Percentiles rank a stretch among this genome's conserved stretches.
phyloP scores from a whole-genome alignment of 306 rosid species.

The Rubus idaeus region DNA sequence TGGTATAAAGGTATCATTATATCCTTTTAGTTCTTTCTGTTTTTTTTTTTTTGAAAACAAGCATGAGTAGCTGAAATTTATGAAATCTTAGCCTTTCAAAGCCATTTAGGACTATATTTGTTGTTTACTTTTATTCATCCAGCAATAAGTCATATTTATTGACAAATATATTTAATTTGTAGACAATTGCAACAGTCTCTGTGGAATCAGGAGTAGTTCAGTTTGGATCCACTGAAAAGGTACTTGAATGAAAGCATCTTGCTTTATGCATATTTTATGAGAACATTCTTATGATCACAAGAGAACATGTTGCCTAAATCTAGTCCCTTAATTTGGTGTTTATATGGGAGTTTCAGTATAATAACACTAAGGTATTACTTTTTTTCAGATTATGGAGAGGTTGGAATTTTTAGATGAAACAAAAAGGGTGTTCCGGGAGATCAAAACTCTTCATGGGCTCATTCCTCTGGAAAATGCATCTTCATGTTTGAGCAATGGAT shows the following conservation, averaged over 20 bases:
- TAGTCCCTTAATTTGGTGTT: not conserved
- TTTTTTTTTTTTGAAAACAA: not conserved
- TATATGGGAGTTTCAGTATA: constrained; percentile 6
- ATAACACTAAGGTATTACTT: constrained; percentile 3
- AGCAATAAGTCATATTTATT: constrained; percentile 23
- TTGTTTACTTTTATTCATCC: constrained; percentile 10
- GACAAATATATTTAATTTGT: constrained; percentile 35
- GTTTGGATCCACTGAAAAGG: constrained; percentile 79
- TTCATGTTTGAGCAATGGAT: constrained; percentile 38
- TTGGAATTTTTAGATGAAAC: constrained; percentile 51
- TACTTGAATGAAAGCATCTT: constrained; percentile 24
- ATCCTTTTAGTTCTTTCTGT: not conserved
- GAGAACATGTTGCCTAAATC: constrained; percentile 5
- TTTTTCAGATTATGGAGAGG: constrained; percentile 52
- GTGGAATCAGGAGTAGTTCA: constrained; percentile 67
- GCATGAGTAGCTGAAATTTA: not conserved
- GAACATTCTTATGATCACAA: not conserved
- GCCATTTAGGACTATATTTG: constrained; percentile 5
- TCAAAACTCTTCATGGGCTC: constrained; percentile 27
- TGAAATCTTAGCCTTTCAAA: constrained; percentile 5
- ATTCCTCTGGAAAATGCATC: constrained; percentile 23
- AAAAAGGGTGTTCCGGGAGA: constrained; percentile 44
- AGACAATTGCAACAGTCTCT: constrained; percentile 71
- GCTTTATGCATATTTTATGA: not conserved
- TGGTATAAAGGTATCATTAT: constrained; percentile 71